phyloP scores from a whole-genome alignment of 768 basidiomycete species.

The Xanthoconium purpureum region DNA sequence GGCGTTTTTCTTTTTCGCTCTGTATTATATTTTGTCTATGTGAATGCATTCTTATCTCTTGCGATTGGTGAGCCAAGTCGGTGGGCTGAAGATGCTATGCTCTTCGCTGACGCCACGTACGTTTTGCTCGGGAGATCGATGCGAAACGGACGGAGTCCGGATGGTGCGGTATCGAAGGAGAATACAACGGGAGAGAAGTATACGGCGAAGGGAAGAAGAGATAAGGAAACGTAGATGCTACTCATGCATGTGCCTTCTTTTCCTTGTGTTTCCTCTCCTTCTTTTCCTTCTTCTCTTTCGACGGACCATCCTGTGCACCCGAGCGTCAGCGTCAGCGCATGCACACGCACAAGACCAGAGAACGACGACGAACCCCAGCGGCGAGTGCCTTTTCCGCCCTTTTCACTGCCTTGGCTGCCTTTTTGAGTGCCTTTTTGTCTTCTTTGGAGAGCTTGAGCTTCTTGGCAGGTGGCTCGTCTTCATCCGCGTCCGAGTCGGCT shows the following conservation, averaged over 20 bases:
- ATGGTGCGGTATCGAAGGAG: not conserved
- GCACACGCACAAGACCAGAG: not conserved
- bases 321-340: not conserved
- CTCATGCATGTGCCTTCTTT: constrained; percentile 39
- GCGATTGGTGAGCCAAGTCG: too few relatives aligned
- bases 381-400: constrained; percentile 40
- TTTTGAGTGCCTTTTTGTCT: constrained; percentile 83
- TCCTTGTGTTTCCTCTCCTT: constrained; percentile 47
- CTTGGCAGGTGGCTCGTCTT: constrained; percentile 55
- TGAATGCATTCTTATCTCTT: too few relatives aligned
- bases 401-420: constrained; percentile 66
- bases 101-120: too few relatives aligned
- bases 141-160: constrained; percentile 27
- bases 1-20: too few relatives aligned
- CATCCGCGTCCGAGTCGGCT: constrained; percentile 10
- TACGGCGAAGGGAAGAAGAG: not conserved
- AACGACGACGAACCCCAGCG: constrained; percentile 25
- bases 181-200: not conserved
- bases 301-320: constrained; percentile 28
- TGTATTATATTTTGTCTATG: too few relatives aligned
- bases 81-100: too few relatives aligned
- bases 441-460: constrained; percentile 79
- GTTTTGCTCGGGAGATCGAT: too few relatives aligned
- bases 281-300: constrained; percentile 39
- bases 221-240: not conserved